phyloP scores from a whole-genome alignment of 768 basidiomycete genomes.

The Mrakia hoshinonis region DNA sequence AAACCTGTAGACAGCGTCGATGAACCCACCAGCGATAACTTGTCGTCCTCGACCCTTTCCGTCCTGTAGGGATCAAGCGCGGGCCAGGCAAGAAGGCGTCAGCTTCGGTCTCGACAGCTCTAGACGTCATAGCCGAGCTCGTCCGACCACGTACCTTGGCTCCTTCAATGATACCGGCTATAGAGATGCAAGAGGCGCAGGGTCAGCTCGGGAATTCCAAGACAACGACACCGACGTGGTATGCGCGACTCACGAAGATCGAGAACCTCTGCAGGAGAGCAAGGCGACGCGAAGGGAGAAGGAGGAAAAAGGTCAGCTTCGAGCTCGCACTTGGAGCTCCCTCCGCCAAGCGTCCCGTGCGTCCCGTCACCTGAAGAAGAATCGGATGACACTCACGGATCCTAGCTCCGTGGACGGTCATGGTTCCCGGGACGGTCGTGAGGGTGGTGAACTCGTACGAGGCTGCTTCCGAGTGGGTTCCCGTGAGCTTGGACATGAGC shows the following conservation, averaged over 20 bases:
- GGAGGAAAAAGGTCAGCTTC: constrained; percentile 6
- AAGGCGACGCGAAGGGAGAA: background rate
- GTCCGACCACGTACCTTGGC: constrained; percentile 49
- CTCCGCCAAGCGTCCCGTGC: no score
- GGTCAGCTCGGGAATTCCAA: background rate
- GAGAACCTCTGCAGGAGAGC: constrained; percentile 28
- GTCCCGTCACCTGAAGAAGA: no score
- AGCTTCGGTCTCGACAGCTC: background rate
- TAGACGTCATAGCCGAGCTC: background rate
- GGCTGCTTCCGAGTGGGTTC: constrained; percentile 90
- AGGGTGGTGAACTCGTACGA: constrained; percentile 96
- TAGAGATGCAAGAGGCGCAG: constrained; percentile 21
- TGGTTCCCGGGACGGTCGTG: constrained; percentile 50
- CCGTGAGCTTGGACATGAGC: constrained; percentile 89
- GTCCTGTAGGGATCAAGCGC: constrained; percentile 43
- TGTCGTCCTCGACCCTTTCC: constrained; percentile 94
- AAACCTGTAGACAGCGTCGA: constrained; percentile 43
- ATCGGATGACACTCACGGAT: constrained; percentile 14
- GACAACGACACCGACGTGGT: background rate
- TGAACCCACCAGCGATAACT: constrained; percentile 43
- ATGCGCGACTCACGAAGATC: constrained; percentile 34
- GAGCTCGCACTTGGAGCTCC: background rate
- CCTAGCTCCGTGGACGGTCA: constrained; percentile 22
- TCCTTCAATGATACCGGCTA: constrained; percentile 95
- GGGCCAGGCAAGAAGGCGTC: background rate